Evolutionary conservation across 2,329 filamentous ascomycete genomes (phyloP), one percentile per base, ranked within the genome.

Genomic region (Verticillium isaacii): DNA sequence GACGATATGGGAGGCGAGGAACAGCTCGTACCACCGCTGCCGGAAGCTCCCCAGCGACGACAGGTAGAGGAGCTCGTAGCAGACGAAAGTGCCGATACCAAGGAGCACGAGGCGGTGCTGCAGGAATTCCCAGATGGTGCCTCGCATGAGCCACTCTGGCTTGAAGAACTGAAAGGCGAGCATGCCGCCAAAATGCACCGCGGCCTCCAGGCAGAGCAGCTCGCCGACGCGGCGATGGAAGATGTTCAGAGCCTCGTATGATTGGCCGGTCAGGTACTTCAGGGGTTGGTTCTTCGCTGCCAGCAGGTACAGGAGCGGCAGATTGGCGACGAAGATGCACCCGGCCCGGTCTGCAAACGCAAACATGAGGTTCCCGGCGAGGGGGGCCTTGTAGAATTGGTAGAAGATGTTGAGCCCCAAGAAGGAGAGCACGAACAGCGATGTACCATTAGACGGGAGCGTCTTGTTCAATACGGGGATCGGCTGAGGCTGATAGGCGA

Each of bases 241-340:
- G 56, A 89, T 82, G 69, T 89, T 89, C 52, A 89, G 75, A 5
- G 83, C 81, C 71, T 89, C 87, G 68, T 90, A 90, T 0, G 86
- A 89, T 64, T 82, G 81, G 4, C 87, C 86, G 0, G 86, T 89
- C 19, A 90, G 74, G 2, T 78, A 66, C 62, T 83, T 83, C 37
- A 89, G 69, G 0, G 87, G 87, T 64, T 89, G 86, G 63, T 86
- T 89, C 71, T 90, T 90, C 36, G 88, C 87, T 2, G 84, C 82
- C 3, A 90, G 77, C 5, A 89, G 75, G 69, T 90, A 89, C 3
- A 89, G 76, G 4, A 82, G 70, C 0, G 80, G 80, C 1, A 82
- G 72, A 66, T 82, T 82, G 68, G 75, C 77, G 58, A 79, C 70
- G 66, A 82, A 82, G 25, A 87, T 68, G 52, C 82, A 76, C 5